These are phyloP conservation scores for Holtermannia corniformis DNA, from an alignment of 768 basidiomycete genomes.

Conservation along the genomic window DNA sequence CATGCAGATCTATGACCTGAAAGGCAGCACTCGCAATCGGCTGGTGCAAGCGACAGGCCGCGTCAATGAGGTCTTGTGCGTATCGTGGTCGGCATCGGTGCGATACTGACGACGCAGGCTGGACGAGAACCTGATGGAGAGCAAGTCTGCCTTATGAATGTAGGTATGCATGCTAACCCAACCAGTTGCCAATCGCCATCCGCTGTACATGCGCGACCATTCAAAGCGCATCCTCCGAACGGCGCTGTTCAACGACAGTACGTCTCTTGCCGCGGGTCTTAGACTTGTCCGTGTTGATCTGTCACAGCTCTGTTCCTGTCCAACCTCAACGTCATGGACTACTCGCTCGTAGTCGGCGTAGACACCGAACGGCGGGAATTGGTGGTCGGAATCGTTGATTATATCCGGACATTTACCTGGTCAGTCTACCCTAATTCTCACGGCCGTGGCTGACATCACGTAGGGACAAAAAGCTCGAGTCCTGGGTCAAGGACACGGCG, in stretches of 20 bases:
- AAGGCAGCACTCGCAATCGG: constrained; percentile 89
- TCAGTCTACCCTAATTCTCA: constrained; percentile 1
- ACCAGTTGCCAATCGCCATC: constrained; percentile 69
- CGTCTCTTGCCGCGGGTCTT: constrained; percentile 2
- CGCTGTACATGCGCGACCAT: constrained; percentile 93
- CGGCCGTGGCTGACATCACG: neutral
- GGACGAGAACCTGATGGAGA: constrained; percentile 90
- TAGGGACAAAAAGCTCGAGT: constrained; percentile 98
- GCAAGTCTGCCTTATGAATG: constrained; percentile 47
- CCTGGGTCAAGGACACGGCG: constrained; percentile 91
- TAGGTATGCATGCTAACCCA: constrained; percentile 10
- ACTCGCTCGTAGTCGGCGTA: constrained; percentile 92
- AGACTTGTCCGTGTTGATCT: neutral
- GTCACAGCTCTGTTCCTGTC: constrained; percentile 66
- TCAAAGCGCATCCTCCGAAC: constrained; percentile 85
- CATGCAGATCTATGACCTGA: constrained; percentile 82
- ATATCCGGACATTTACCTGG: constrained; percentile 44
- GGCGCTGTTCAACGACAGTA: constrained; percentile 79
- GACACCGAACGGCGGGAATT: constrained; percentile 78
- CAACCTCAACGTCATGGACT: constrained; percentile 86
- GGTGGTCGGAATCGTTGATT: constrained; percentile 94
- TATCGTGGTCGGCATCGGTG: too few species aligned
- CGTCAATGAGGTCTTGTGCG: constrained; percentile 73
- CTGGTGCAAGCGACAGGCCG: constrained; percentile 82
- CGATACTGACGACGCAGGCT: constrained; percentile 43